Percentiles rank a stretch among this genome's conserved stretches.
These are phyloP conservation scores for Ascochyta pisi DNA, from an alignment of 2,329 filamentous ascomycete species.

Conservation along the genomic window DNA sequence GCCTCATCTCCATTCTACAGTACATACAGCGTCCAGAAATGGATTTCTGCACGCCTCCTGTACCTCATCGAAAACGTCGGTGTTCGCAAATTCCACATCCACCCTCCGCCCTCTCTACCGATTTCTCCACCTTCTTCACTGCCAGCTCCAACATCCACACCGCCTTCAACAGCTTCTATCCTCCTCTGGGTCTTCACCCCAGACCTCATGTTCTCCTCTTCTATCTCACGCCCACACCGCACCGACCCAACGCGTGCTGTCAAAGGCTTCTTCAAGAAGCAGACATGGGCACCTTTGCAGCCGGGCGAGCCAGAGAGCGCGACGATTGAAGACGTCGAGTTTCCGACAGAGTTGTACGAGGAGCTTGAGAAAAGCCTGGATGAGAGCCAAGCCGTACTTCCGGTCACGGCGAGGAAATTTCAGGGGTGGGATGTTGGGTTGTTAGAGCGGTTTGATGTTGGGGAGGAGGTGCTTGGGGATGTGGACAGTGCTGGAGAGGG, in stretches of 20 bases:
- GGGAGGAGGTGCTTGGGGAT: slow-evolving; percentile 10
- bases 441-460: slow-evolving; percentile 60
- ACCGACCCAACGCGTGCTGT: slow-evolving; percentile 58
- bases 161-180: slow-evolving; percentile 26
- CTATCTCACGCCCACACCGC: slow-evolving; percentile 32
- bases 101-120: slow-evolving; percentile 14
- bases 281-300: slow-evolving; percentile 32
- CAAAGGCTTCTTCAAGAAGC: slow-evolving; percentile 62
- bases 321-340: slow-evolving; percentile 58
- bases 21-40: slow-evolving; percentile 47
- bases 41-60: slow-evolving; percentile 63
- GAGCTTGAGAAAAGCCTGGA: slow-evolving; percentile 56
- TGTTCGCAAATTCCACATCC: slow-evolving; percentile 64
- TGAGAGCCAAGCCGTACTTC: slow-evolving; percentile 61
- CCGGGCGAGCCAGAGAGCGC: slow-evolving; percentile 48
- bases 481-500: neutral
- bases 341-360: slow-evolving; percentile 61
- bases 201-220: slow-evolving; percentile 63
- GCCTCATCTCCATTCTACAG: slow-evolving; percentile 13
- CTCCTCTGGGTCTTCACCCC: slow-evolving; percentile 68
- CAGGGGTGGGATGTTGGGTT: slow-evolving; percentile 73
- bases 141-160: neutral
- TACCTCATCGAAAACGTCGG: slow-evolving; percentile 63
- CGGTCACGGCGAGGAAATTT: slow-evolving; percentile 63
- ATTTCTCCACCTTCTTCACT: neutral